phyloP scores from a whole-genome alignment of 2,329 filamentous ascomycete genomes.

The Pseudomassariella vexata region DNA sequence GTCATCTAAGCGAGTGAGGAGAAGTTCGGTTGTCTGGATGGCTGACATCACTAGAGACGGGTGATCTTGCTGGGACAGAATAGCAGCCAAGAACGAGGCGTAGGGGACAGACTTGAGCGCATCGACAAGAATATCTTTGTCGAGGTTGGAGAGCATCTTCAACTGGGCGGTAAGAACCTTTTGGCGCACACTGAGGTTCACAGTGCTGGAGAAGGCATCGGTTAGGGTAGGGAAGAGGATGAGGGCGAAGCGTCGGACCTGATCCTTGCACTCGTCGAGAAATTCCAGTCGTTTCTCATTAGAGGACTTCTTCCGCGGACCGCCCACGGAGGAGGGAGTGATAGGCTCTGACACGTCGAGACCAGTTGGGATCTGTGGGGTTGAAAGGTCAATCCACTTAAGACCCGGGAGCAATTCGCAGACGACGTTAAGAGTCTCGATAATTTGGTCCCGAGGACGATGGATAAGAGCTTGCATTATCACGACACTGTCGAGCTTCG shows the following conservation, averaged over 20 bases:
- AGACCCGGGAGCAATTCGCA: slow-evolving; percentile 85
- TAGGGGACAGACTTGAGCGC: slow-evolving; percentile 85
- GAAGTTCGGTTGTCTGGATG: slow-evolving; percentile 81
- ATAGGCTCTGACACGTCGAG: slow-evolving; percentile 33
- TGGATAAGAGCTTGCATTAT: slow-evolving; percentile 99
- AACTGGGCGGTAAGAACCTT: slow-evolving; percentile 94
- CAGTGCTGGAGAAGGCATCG: slow-evolving; percentile 94
- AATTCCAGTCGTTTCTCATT: slow-evolving; percentile 80
- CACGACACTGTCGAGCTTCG: slow-evolving; percentile 89
- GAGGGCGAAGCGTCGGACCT: slow-evolving; percentile 87
- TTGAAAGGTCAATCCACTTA: slow-evolving; percentile 46
- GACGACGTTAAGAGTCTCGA: slow-evolving; percentile 94
- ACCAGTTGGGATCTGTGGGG: slow-evolving; percentile 18
- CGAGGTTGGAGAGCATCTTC: slow-evolving; percentile 97
- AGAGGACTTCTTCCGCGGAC: slow-evolving; percentile 47
- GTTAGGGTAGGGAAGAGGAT: slow-evolving; percentile 93
- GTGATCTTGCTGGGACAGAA: slow-evolving; percentile 92
- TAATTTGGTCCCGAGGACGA: slow-evolving; percentile 89
- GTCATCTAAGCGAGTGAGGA: slow-evolving; percentile 75
- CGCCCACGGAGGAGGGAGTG: slow-evolving; percentile 30
- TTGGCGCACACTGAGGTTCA: slow-evolving; percentile 89
- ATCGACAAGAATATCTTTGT: slow-evolving; percentile 76
- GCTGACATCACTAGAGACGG: slow-evolving; percentile 79
- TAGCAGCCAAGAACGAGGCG: slow-evolving; percentile 90
- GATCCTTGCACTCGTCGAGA: slow-evolving; percentile 72